Evolutionary conservation across 768 basidiomycete species (phyloP).

Genomic region (Termitomyces sp.): DNA sequence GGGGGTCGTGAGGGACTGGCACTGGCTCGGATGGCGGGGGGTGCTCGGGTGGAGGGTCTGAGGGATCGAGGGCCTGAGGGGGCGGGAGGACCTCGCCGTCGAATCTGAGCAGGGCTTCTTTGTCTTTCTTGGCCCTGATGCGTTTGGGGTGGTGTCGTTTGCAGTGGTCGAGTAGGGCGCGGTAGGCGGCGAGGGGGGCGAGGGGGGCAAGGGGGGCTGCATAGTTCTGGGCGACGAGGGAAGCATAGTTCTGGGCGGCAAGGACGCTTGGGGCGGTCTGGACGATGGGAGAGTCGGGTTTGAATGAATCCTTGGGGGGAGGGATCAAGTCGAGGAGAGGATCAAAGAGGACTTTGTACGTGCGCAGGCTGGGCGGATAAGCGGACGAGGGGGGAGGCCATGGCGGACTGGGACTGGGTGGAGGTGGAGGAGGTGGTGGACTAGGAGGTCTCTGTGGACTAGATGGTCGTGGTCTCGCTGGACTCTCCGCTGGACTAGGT

Average conservation of each 20-base stretch:
- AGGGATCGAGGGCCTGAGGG: background rate
- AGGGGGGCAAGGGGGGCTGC: too few relatives aligned
- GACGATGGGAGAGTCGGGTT: background rate
- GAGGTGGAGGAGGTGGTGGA: constrained; percentile 23
- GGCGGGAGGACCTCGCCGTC: constrained; percentile 45
- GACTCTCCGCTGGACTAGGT: constrained; percentile 19
- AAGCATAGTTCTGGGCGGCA: background rate
- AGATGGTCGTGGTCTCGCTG: constrained; percentile 19
- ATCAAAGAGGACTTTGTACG: constrained; percentile 64
- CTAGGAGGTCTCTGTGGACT: constrained; percentile 23
- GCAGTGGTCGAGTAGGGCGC: constrained; percentile 30
- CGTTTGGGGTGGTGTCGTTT: background rate
- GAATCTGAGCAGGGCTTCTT: constrained; percentile 25
- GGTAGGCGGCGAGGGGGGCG: constrained; percentile 15
- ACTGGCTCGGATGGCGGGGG: constrained; percentile 27
- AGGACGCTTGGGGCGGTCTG: background rate
- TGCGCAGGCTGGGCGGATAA: constrained; percentile 21
- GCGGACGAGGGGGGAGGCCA: constrained; percentile 17
- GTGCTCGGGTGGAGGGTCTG: background rate
- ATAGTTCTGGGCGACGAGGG: background rate
- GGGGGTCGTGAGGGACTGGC: constrained; percentile 45
- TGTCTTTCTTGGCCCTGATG: constrained; percentile 6
- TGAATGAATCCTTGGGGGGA: background rate
- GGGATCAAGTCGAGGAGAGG: constrained; percentile 38
- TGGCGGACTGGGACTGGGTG: constrained; percentile 21